Evolutionary conservation across 2,329 filamentous ascomycete genomes (phyloP), one percentile per base, ranked within the genome.

Genomic region (Ramularia endophylla): DNA sequence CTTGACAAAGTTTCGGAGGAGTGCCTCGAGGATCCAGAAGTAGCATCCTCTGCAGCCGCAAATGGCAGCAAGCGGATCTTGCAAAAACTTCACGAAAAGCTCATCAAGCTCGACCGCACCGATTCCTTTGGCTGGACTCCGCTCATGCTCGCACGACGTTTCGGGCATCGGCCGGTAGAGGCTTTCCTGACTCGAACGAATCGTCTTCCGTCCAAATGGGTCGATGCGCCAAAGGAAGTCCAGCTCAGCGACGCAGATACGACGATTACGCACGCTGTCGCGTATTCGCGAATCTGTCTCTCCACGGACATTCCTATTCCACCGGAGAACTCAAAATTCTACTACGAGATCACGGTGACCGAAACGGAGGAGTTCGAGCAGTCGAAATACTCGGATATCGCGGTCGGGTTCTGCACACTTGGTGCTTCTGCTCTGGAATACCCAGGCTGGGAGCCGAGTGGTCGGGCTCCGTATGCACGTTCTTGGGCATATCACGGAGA

Each of bases 41-140:
- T 52, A 0, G 36, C 36, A 5, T 38, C 47, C n/a, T 41, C 41
- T 12, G 46, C 44, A 16, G 47, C 49, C 7, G 36, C 36, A 3
- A 47, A 52, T 30, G 47, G 47, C 17, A 46, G 44, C 35, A 38
- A 29, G 11, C 35, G 38, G 6, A 27, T 50, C 12, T 40, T 52
- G 9, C 29, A 52, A 25, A 41, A 50, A 17, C 42, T 52, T 12
- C 13, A 40, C 15, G 3, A 16, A 5, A 37, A 41, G 3, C 37
- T 37, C n/a, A 36, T 40, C 13, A 40, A 49, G 38, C 35, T 47
- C 27, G 49, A 41, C 36, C 33, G 38, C 19, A 30, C 41, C 20
- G 48, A 51, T 27, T 20, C 15, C 15, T 51, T 41, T 29, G 46
- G 48, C 17, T 51, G 48, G 41, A 48, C 43, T 2, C 43, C 48